Base-by-base conservation (phyloP, 1,139 yeast species). In the Zygotorulaspora mrakii region DNA sequence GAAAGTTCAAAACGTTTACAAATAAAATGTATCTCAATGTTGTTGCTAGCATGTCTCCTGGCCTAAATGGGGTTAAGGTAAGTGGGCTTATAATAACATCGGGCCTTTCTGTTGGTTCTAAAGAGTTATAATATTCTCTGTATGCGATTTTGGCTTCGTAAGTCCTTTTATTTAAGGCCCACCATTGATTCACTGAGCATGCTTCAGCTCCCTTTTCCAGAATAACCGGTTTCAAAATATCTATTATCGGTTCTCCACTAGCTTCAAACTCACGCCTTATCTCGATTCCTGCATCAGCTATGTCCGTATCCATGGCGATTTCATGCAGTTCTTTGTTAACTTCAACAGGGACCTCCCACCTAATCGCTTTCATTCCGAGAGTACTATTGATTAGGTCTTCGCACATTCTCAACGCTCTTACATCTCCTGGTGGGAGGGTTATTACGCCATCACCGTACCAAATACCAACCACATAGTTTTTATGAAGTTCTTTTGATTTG, bases 1-100 rank as follows among this genome's bases (percentile, higher is more conserved):
- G 65, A 47, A 68, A 76, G 57, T 78, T 82, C 35, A 74, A 52
- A 24, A 73, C 57, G 52, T 77, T 78, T 60, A 74, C 47, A 13
- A 40, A 33, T 63, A 12, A 69, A 66, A 24, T 76, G 64, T 10
- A 79, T 72, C 54, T 74, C 71, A 16, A 55, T 24, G 55, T 40
- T 35, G 55, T 42, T 24, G 49, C 40, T 37, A 47, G 21, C 46
- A 54, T 50, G 28, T 54, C 63, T 4, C 60, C 61, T 5, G 52
- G 42, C 31, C 34, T 50, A 57, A 57, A 66, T 17, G 62, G 54
- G 33, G 46, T 46, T 37, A 14, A 51, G 42, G 43, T 50, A 24
- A 40, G 21, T 2, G 49, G 45, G 11, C 39, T 33, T 17, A 47
- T 33, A 9, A 47, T 33, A 13, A 47, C 39, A 23, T 34, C 39